phyloP scores from a whole-genome alignment of 2,329 filamentous ascomycete genomes.

The Rhytidhysteron rufulum region DNA sequence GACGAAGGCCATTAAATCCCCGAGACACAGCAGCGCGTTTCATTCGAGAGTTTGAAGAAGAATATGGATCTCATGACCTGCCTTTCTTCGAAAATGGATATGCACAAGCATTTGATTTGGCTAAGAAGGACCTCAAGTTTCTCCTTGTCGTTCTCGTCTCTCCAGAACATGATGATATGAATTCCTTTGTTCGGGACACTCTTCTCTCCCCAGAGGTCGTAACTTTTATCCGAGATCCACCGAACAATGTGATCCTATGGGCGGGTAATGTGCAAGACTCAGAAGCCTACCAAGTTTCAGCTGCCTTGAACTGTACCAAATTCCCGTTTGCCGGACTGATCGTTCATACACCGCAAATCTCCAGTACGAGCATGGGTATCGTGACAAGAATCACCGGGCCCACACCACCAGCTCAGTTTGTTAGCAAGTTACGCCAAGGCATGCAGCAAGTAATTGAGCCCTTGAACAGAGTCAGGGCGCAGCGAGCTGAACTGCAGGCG shows the following conservation, averaged over 20 bases:
- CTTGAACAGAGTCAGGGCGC: conserved; percentile 68
- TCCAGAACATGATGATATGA: conserved; percentile 91
- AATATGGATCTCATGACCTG: conserved; percentile 70
- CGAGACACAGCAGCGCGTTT: conserved; percentile 86
- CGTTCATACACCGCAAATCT: conserved; percentile 80
- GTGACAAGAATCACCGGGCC: conserved; percentile 74
- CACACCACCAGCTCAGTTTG: conserved; percentile 65
- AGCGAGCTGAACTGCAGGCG: conserved; percentile 74
- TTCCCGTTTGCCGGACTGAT: conserved; percentile 87
- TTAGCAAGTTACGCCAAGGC: conserved; percentile 69
- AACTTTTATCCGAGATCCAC: conserved; percentile 67
- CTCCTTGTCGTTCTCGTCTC: conserved; percentile 84
- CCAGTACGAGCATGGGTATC: conserved; percentile 84
- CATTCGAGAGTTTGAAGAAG: conserved; percentile 90
- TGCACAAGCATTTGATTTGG: conserved; percentile 83
- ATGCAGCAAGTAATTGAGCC: conserved; percentile 74
- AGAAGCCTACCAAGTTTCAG: conserved; percentile 90
- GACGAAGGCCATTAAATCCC: conserved; percentile 73
- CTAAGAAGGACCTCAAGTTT: conserved; percentile 89
- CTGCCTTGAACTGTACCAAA: conserved; percentile 81
- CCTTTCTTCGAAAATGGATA: conserved; percentile 86
- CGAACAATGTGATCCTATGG: conserved; percentile 84
- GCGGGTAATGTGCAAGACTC: conserved; percentile 88
- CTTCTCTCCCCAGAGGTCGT: conserved; percentile 72
- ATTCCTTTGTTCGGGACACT: conserved; percentile 75